Conservation (phyloP, 1,284 basidiomycete genomes). For the Cystobasidium sp. region DNA sequence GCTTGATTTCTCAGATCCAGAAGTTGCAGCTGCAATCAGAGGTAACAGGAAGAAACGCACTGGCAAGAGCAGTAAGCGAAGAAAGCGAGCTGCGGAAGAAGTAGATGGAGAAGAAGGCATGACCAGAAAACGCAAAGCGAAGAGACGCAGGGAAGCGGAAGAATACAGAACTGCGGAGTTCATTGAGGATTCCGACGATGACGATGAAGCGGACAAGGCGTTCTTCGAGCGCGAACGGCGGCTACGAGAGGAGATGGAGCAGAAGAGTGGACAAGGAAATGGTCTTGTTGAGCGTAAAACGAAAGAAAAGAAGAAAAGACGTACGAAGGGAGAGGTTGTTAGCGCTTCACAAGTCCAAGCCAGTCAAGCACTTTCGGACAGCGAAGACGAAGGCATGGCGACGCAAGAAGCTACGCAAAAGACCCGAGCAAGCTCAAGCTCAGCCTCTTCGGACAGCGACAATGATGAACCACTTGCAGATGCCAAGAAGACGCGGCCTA, state of each 20-base stretch:
- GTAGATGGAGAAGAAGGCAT: slow-evolving; percentile 62
- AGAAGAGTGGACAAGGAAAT: slow-evolving; percentile 21
- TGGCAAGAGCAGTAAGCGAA: slow-evolving; percentile 58
- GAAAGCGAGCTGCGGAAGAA: slow-evolving; percentile 33
- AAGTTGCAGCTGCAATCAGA: slow-evolving; percentile 42
- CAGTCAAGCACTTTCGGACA: slow-evolving; percentile 2
- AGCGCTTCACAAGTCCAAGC: slow-evolving; percentile 3
- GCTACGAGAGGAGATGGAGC: slow-evolving; percentile 36
- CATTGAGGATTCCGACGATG: slow-evolving; percentile 64
- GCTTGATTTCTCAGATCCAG: slow-evolving; percentile 51
- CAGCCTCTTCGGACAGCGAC: slow-evolving; percentile 23
- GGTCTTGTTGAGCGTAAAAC: slow-evolving; percentile 20
- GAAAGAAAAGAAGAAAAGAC: slow-evolving; percentile 12
- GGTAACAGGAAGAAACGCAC: slow-evolving; percentile 57
- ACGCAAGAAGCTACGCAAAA: background rate
- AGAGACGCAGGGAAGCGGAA: slow-evolving; percentile 66
- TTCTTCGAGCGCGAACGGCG: slow-evolving; percentile 47
- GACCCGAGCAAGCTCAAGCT: slow-evolving; percentile 11
- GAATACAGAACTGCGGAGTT: slow-evolving; percentile 85
- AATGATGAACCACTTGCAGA: slow-evolving; percentile 5
- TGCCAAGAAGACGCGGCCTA: slow-evolving; percentile 20
- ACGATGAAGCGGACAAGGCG: slow-evolving; percentile 32
- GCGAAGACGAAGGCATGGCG: background rate
- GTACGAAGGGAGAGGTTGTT: slow-evolving; percentile 8
- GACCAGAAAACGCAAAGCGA: slow-evolving; percentile 45